Conservation (phyloP, 257 asterid species). For the Craterostigma plantagineum region DNA sequence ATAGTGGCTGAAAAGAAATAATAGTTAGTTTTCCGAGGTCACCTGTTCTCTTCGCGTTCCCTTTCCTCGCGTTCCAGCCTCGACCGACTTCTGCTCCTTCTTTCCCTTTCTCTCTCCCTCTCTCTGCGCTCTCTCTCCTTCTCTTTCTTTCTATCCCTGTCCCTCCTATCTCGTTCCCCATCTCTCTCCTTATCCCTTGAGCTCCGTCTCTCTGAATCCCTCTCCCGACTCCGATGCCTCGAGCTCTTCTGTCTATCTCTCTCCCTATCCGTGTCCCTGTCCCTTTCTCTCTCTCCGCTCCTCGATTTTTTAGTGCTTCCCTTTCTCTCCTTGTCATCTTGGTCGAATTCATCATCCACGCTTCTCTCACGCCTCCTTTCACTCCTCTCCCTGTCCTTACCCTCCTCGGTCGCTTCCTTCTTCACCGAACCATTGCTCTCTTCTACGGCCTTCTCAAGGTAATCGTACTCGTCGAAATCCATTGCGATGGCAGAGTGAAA, state of each 20-base stretch:
- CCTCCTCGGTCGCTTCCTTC: slow-evolving; percentile 29
- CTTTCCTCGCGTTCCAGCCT: slow-evolving; percentile 14
- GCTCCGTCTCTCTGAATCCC: slow-evolving; percentile 37
- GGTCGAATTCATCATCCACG: slow-evolving; percentile 37
- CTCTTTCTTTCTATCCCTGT: slow-evolving; percentile 31
- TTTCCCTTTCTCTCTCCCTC: slow-evolving; percentile 20
- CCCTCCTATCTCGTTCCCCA: slow-evolving; percentile 32
- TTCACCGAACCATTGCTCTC: slow-evolving; percentile 52
- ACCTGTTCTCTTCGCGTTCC: slow-evolving; percentile 81
- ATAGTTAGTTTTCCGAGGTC: slow-evolving; percentile 12
- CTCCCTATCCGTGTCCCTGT: slow-evolving; percentile 22
- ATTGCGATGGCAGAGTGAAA: slow-evolving; percentile 12
- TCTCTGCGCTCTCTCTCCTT: slow-evolving; percentile 27
- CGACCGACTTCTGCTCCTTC: slow-evolving; percentile 5
- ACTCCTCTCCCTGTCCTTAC: slow-evolving; percentile 37
- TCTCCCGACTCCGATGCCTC: slow-evolving; percentile 20
- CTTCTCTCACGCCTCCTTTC: slow-evolving; percentile 62
- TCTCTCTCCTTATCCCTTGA: slow-evolving; percentile 38
- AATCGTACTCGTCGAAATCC: slow-evolving; percentile 99
- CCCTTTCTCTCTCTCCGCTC: slow-evolving; percentile 41
- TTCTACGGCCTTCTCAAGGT: slow-evolving; percentile 83
- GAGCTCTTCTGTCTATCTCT: slow-evolving; percentile 17
- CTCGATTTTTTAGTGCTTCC: slow-evolving; percentile 59
- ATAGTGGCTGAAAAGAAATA: slow-evolving; percentile 3
- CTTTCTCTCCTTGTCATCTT: slow-evolving; percentile 53